These are phyloP conservation scores for Citeromyces hawaiiensis DNA, from an alignment of 1,139 yeast genomes.

Conservation along the genomic window DNA sequence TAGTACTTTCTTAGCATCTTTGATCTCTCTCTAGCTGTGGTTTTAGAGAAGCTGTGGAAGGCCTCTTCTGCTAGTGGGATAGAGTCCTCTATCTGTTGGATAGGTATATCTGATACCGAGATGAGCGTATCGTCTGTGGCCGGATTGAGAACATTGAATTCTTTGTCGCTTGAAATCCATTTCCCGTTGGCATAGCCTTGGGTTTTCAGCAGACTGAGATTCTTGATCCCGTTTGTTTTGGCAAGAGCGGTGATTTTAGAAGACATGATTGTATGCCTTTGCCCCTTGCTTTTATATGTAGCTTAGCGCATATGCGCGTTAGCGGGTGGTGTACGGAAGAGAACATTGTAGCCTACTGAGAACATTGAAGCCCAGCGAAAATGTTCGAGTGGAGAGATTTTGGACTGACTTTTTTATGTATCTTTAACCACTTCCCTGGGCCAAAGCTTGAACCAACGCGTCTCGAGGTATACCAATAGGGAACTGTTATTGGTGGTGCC, in stretches of 20 bases:
- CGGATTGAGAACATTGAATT: constrained; percentile 64
- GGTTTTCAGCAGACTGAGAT: constrained; percentile 32
- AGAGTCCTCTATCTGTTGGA: constrained; percentile 42
- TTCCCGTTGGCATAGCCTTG: constrained; percentile 59
- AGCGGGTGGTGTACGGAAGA: not conserved
- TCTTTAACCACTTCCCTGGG: too few relatives aligned
- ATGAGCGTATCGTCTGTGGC: constrained; percentile 51
- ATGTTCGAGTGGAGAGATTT: too few relatives aligned
- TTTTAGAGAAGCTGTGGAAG: constrained; percentile 41
- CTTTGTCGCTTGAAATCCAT: constrained; percentile 46
- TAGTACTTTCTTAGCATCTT: constrained; percentile 50
- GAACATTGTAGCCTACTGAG: too few relatives aligned
- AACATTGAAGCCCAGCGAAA: too few relatives aligned
- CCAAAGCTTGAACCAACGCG: too few relatives aligned
- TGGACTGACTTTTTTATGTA: too few relatives aligned
- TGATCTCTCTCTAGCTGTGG: constrained; percentile 56
- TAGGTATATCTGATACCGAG: constrained; percentile 40
- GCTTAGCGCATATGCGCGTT: not conserved
- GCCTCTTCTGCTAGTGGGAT: constrained; percentile 49
- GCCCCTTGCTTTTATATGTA: not conserved
- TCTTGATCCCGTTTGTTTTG: constrained; percentile 5
- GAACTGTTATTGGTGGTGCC: too few relatives aligned
- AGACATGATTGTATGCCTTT: not conserved
- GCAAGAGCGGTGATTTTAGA: not conserved
- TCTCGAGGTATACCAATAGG: too few relatives aligned